A percentile compares a stretch with the other conserved stretches of the same genome.
Conservation (phyloP, 345 rosid species). For the Crucihimalaya himalaica region DNA sequence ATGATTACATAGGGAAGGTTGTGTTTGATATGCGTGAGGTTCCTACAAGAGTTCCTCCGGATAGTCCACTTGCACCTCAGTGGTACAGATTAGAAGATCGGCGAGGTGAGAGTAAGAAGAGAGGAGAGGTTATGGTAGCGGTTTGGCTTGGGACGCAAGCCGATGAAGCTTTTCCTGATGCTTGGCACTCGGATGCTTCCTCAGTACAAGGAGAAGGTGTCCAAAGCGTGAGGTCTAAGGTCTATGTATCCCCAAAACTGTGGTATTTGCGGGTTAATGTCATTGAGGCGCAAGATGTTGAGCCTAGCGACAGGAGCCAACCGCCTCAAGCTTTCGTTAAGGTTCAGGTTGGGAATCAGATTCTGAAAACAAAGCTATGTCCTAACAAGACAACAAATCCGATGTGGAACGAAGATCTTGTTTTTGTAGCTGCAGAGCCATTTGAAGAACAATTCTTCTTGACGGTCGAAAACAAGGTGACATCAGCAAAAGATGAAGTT, state of each 20-base stretch:
- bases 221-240: slow-evolving; percentile 73
- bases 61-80: slow-evolving; percentile 93
- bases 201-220: slow-evolving; percentile 81
- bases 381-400: slow-evolving; percentile 64
- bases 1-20: slow-evolving; percentile 80
- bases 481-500: slow-evolving; percentile 67
- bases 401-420: slow-evolving; percentile 86
- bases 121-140: slow-evolving; percentile 86
- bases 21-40: slow-evolving; percentile 84
- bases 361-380: slow-evolving; percentile 68
- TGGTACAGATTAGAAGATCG: slow-evolving; percentile 79
- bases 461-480: slow-evolving; percentile 64
- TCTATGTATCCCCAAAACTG: slow-evolving; percentile 83
- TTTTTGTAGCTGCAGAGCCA: slow-evolving; percentile 93
- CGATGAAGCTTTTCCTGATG: slow-evolving; percentile 92
- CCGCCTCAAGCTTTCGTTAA: slow-evolving; percentile 77
- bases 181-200: slow-evolving; percentile 91
- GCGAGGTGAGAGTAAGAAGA: slow-evolving; percentile 58
- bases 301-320: slow-evolving; percentile 64
- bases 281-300: slow-evolving; percentile 87
- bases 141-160: slow-evolving; percentile 99
- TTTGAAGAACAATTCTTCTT: slow-evolving; percentile 74
- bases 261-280: slow-evolving; percentile 91
- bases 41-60: slow-evolving; percentile 97
- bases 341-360: slow-evolving; percentile 78